These are phyloP conservation scores for Pezizomycotina sp. DNA, from an alignment of 2,329 filamentous ascomycete species.

Conservation along the genomic window DNA sequence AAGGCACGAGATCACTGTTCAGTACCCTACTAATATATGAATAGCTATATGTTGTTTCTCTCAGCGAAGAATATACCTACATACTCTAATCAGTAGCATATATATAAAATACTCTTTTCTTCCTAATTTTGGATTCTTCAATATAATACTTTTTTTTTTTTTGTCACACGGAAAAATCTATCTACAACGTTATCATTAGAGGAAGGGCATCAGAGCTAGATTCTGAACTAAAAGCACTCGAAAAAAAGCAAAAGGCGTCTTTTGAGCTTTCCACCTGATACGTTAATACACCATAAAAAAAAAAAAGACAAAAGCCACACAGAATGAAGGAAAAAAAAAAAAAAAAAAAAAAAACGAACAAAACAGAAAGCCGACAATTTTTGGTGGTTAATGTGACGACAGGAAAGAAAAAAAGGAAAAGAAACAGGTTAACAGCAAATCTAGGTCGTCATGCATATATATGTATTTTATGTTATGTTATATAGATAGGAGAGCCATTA, in stretches of 20 bases:
- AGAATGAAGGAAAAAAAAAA: neutral
- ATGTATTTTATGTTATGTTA: too few relatives aligned
- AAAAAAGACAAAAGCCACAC: neutral
- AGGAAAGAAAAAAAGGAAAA: neutral
- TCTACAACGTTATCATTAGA: neutral
- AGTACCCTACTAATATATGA: too few relatives aligned
- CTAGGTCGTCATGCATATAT: too few relatives aligned
- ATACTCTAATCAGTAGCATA: constrained; percentile 2
- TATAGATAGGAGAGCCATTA: too few relatives aligned
- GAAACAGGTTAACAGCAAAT: neutral
- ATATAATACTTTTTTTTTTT: neutral
- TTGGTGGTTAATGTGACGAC: neutral
- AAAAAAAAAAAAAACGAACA: constrained; percentile 1
- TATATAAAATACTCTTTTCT: neutral
- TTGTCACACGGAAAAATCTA: neutral
- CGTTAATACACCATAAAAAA: neutral
- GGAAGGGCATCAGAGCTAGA: neutral
- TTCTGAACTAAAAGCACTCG: neutral
- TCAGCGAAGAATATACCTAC: constrained; percentile 1
- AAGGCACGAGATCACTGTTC: too few relatives aligned
- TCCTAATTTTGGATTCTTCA: constrained; percentile 1
- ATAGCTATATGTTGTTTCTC: neutral
- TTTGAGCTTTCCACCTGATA: neutral
- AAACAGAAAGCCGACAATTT: neutral
- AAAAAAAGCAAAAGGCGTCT: neutral